Percentiles rank a stretch among this genome's conserved stretches.
phyloP scores from a whole-genome alignment of 2,329 filamentous ascomycete genomes.

The Scortechinia acanthostroma region DNA sequence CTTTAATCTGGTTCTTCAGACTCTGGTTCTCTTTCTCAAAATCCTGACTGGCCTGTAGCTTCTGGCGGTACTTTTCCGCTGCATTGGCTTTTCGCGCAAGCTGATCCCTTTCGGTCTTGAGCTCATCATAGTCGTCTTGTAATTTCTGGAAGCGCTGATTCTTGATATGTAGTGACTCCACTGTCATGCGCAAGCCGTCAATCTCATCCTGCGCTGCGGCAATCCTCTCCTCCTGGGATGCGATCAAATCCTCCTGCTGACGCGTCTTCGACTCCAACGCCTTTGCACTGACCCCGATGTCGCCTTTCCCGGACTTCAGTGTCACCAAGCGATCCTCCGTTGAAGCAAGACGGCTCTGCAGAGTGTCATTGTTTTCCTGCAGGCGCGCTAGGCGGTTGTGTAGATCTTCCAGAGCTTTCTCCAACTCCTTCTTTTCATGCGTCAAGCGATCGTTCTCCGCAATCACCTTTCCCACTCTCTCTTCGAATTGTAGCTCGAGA shows the following conservation, averaged over 20 bases:
- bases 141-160: conserved; percentile 21
- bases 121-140: conserved; percentile 37
- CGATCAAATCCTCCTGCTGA: conserved; percentile 36
- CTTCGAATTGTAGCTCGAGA: conserved; percentile 34
- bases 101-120: conserved; percentile 34
- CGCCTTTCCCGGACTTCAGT: conserved; percentile 31
- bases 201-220: conserved; percentile 21
- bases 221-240: conserved; percentile 31
- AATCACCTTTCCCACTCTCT: conserved; percentile 34
- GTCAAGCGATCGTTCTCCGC: conserved; percentile 34
- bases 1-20: conserved; percentile 32
- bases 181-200: not conserved
- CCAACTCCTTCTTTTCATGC: conserved; percentile 32
- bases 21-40: conserved; percentile 35
- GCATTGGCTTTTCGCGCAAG: conserved; percentile 35
- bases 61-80: conserved; percentile 37
- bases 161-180: conserved; percentile 10
- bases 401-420: conserved; percentile 31
- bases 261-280: conserved; percentile 26
- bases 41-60: conserved; percentile 35
- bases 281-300: conserved; percentile 25
- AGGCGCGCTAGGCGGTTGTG: conserved; percentile 30
- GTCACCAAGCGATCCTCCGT: conserved; percentile 31
- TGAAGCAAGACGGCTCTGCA: conserved; percentile 31
- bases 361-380: conserved; percentile 32